Conservation (phyloP, 345 rosid genomes). For the Acer campestre region DNA sequence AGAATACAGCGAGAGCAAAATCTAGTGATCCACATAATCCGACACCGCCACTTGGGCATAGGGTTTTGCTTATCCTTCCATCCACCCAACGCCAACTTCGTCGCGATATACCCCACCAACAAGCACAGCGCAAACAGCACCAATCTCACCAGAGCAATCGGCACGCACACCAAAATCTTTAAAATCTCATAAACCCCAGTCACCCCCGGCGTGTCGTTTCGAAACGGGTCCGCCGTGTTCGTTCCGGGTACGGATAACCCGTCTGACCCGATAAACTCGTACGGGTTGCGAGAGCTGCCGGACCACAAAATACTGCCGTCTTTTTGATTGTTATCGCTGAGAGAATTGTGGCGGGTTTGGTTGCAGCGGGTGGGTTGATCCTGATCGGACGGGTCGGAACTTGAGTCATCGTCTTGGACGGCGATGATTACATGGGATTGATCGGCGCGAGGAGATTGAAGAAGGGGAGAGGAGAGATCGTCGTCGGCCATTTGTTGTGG, state of each 20-base stretch:
- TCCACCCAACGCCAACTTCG: conserved; percentile 69
- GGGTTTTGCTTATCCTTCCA: conserved; percentile 90
- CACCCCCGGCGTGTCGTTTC: conserved; percentile 56
- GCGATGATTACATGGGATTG: conserved; percentile 48
- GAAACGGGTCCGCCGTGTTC: conserved; percentile 72
- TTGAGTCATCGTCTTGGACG: conserved; percentile 34
- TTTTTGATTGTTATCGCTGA: not conserved
- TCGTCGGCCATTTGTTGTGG: conserved; percentile 53
- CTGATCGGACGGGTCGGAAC: conserved; percentile 15
- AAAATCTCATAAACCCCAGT: conserved; percentile 71
- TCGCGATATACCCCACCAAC: conserved; percentile 68
- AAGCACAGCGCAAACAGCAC: conserved; percentile 67
- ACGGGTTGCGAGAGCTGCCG: conserved; percentile 43
- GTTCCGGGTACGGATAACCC: conserved; percentile 52
- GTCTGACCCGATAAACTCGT: conserved; percentile 54
- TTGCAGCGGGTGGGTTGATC: conserved; percentile 3
- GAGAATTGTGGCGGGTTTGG: conserved; percentile 15
- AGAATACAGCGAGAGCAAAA: conserved; percentile 70
- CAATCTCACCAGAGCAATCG: conserved; percentile 63
- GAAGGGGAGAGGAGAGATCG: conserved; percentile 60
- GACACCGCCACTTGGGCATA: conserved; percentile 83
- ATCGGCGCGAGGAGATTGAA: conserved; percentile 46
- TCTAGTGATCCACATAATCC: conserved; percentile 94
- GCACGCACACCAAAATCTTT: conserved; percentile 70
- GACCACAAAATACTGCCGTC: too few relatives aligned